Base-by-base conservation (phyloP, 2,329 filamentous ascomycete species). In the Colletotrichum trifolii region DNA sequence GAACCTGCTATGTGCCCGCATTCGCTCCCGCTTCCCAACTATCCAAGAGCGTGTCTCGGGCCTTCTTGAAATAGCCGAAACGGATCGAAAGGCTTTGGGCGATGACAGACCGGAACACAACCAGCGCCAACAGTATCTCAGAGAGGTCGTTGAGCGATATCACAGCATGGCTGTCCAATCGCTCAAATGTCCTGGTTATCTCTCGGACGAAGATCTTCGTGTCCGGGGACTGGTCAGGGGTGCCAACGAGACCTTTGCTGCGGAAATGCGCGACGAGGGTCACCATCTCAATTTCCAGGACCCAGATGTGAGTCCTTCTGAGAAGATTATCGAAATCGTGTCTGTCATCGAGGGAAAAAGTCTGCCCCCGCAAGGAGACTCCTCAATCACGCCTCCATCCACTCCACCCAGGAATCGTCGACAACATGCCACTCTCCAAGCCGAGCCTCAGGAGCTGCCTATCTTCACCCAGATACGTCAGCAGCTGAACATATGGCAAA, bases 1-100 rank as follows among this genome's bases (percentile, higher is more conserved):
- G 2, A 67, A 49, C 2, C 60, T 78, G 8, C 68, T 79, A 8
- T 74, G 76, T 42, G 73, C 73, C 15, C 75, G 74, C 52, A 79
- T 81, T 46, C 69, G 71, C 3, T 66, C 62, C 0, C 75, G 74
- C 10, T 81, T 80, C 62, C 72, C 72, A 0, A 67, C 59, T 0
- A 69, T 79, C 12, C 69, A 72, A 33, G 56, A 46, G 0, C 70
- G 65, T 0, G 71, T 79, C 6, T 57, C 50, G 3, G 39, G 49
- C 1, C 69, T 71, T 0, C 68, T 78, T 0, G 34, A 47, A 0
- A 58, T 67, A 2, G 70, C 69, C 69, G 3, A 12, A 7, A 2
- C 59, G 69, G 8, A 66, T 66, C 2, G 9, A 46, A 0, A 13
- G 34, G 2, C 63, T 79, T 2, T 25, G 25, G 77, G 76, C 0